phyloP scores from a whole-genome alignment of 2,329 filamentous ascomycete species.

The Penicillium rolfsii region DNA sequence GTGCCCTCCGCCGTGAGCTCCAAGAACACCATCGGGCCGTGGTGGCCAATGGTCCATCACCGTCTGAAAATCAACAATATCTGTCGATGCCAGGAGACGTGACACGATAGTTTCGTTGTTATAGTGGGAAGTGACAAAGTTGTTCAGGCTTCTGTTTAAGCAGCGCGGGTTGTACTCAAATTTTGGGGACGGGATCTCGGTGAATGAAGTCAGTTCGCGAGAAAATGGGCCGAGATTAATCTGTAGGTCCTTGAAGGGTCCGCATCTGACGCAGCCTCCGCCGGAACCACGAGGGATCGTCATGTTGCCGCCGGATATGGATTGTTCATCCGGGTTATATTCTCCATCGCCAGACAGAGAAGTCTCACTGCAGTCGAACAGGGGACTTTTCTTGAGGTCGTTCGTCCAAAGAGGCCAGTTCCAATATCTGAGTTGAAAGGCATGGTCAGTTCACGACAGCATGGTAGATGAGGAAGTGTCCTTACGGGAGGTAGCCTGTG shows the following conservation, averaged over 20 bases:
- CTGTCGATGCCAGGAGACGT: conserved; percentile 22
- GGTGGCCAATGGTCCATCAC: conserved; percentile 42
- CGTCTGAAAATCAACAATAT: conserved; percentile 40
- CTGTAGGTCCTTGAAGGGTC: conserved; percentile 44
- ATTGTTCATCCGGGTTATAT: conserved; percentile 33
- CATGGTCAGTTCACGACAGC: neutral
- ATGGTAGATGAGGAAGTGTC: neutral
- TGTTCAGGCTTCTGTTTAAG: conserved; percentile 32
- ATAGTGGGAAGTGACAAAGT: conserved; percentile 34
- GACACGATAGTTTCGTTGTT: conserved; percentile 27
- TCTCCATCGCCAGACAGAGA: conserved; percentile 53
- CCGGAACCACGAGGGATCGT: conserved; percentile 46
- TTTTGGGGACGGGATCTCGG: conserved; percentile 21
- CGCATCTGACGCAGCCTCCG: conserved; percentile 42
- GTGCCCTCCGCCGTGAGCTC: conserved; percentile 52
- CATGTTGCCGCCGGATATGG: conserved; percentile 36
- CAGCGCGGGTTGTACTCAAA: conserved; percentile 37
- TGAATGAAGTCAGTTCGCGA: conserved; percentile 17
- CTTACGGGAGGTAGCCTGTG: conserved; percentile 32
- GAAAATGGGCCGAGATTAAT: conserved; percentile 36
- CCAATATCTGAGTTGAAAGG: conserved; percentile 43
- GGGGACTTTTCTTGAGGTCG: conserved; percentile 45
- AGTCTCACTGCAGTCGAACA: conserved; percentile 53
- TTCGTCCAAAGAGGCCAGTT: conserved; percentile 49
- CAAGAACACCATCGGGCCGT: conserved; percentile 32